Base-by-base conservation (phyloP, 2,329 filamentous ascomycete genomes). In the Ramichloridium luteum region DNA sequence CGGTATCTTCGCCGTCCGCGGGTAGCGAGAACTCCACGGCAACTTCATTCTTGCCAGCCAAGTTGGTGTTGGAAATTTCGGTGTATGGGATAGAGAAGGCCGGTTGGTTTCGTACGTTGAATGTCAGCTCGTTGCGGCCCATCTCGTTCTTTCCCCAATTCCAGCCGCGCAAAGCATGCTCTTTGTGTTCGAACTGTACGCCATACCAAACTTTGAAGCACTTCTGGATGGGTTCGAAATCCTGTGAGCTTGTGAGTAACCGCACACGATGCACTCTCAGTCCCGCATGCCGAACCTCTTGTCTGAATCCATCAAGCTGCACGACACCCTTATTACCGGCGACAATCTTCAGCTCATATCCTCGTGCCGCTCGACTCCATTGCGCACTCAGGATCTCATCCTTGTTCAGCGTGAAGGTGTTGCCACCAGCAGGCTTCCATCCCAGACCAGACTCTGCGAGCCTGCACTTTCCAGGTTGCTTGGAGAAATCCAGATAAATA, bases 91-190 rank as follows among this genome's bases (percentile, higher is more conserved):
- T 77, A 59, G 96, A 90, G 57, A 98, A 98, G 4, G 88, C 83
- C 3, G 90, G 90, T 48, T 85, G 77, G 59, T 94, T 98, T 55
- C 93, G 85, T 22, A 98, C 90, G 57, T 86, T 96, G 68, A 98
- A 98, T 16, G 82, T 74, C 34, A 98, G 73, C 63, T 98, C 90
- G 33, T 85, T 80, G 61, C 96, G 93, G 39, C 80, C 79, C 55
- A 98, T 93, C 51, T 98, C 90, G 43, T 84, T 83, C 62, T 96
- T 98, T 50, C 90, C 90, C 92, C 90, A 98, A 58, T 98, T 98
- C 90, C 90, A 98, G 35, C 90, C 90, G 47, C 90, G 77, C 37
- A 98, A 66, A 14, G 90, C 85, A 58, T 96, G 90, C 60, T 98
- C 90, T 58, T 83, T 84, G 57, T 74, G 82, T 56, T 96, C 86